Conservation (phyloP, 2,329 filamentous ascomycete species). For the Tothia fuscella region DNA sequence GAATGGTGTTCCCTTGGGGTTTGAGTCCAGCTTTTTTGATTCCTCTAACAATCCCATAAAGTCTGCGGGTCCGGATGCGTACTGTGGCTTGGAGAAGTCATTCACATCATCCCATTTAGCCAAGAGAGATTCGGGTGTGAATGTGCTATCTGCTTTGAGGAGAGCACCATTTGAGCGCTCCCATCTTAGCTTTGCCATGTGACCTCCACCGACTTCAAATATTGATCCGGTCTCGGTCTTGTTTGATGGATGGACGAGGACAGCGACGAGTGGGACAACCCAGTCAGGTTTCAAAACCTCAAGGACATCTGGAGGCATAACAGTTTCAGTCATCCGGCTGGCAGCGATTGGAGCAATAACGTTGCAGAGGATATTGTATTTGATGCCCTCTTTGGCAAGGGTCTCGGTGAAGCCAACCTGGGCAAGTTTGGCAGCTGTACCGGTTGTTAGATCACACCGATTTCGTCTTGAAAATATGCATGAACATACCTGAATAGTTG, state of each 20-base stretch:
- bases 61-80: conserved; percentile 76
- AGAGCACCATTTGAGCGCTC: conserved; percentile 75
- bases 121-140: conserved; percentile 73
- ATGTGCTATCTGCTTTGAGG: conserved; percentile 72
- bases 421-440: conserved; percentile 67
- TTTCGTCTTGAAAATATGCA: not conserved
- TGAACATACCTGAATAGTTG: conserved; percentile 69
- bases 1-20: conserved; percentile 58
- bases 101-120: conserved; percentile 74
- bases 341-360: conserved; percentile 85
- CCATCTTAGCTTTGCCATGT: conserved; percentile 80
- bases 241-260: conserved; percentile 71
- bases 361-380: conserved; percentile 88
- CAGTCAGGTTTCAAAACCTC: conserved; percentile 73
- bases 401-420: conserved; percentile 92
- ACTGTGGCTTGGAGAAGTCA: conserved; percentile 72
- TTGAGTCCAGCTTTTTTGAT: conserved; percentile 64
- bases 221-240: conserved; percentile 63
- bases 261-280: conserved; percentile 79
- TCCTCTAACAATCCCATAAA: conserved; percentile 78
- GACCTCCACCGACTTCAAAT: conserved; percentile 80
- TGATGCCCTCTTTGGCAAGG: conserved; percentile 80
- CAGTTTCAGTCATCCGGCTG: conserved; percentile 78
- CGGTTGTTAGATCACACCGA: not conserved
- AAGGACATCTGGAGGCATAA: conserved; percentile 79